A percentile compares a stretch with the other conserved stretches of the same genome.
phyloP scores from a whole-genome alignment of 169 alveolate species.

The Cryptosporidium meleagridis region DNA sequence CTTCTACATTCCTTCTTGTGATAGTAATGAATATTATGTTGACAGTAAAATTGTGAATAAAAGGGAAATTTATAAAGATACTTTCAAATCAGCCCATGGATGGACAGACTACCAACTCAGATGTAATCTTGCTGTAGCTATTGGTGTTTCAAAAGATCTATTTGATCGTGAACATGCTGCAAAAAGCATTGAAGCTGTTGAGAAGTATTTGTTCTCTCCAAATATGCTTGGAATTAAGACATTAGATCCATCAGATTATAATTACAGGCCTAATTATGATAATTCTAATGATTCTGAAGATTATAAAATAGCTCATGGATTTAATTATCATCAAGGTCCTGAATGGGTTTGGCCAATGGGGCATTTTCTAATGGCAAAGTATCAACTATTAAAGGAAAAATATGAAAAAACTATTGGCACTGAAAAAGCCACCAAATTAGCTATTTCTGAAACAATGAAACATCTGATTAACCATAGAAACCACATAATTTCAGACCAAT shows the following conservation, averaged over 20 bases:
- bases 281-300: slow-evolving; percentile 85
- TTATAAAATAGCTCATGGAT: slow-evolving; percentile 86
- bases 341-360: slow-evolving; percentile 96
- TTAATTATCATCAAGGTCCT: slow-evolving; percentile 94
- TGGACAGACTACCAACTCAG: slow-evolving; percentile 89
- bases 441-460: slow-evolving; percentile 77
- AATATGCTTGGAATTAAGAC: slow-evolving; percentile 90
- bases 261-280: slow-evolving; percentile 87
- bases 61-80: slow-evolving; percentile 86
- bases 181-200: slow-evolving; percentile 79
- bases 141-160: slow-evolving; percentile 92
- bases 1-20: slow-evolving; percentile 85
- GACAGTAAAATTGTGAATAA: slow-evolving; percentile 77
- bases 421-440: slow-evolving; percentile 72
- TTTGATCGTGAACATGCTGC: slow-evolving; percentile 84
- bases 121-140: slow-evolving; percentile 89
- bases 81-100: slow-evolving; percentile 78
- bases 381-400: slow-evolving; percentile 74
- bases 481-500: slow-evolving; percentile 79
- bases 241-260: slow-evolving; percentile 84
- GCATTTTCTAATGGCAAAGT: slow-evolving; percentile 85
- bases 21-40: slow-evolving; percentile 70
- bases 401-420: slow-evolving; percentile 27
- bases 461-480: slow-evolving; percentile 80
- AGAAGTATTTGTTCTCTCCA: slow-evolving; percentile 75